phyloP scores from a whole-genome alignment of 148 eudicot genomes.

The Bassia scoparia region DNA sequence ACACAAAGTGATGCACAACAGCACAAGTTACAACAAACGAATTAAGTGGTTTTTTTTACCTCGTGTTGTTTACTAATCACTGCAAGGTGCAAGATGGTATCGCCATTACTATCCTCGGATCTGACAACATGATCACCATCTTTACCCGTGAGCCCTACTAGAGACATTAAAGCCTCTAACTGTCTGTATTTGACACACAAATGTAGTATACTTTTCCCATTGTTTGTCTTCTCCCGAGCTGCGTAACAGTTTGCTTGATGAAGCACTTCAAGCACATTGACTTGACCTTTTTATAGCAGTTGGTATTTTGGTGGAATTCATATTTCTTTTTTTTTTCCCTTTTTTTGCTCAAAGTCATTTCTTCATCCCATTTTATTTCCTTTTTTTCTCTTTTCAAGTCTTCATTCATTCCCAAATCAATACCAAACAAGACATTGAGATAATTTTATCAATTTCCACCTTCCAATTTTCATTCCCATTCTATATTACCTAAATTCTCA shows the following conservation, averaged over 20 bases:
- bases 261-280: conserved; percentile 24
- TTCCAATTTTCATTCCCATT: too few relatives aligned
- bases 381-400: too few relatives aligned
- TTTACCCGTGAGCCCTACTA: conserved; percentile 10
- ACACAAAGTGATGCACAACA: too few relatives aligned
- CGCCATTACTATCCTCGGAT: conserved; percentile 18
- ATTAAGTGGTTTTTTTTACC: background rate
- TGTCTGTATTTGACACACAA: conserved; percentile 31
- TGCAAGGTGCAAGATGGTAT: conserved; percentile 31
- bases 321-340: too few relatives aligned
- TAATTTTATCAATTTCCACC: too few relatives aligned
- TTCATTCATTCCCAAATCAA: too few relatives aligned
- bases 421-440: too few relatives aligned
- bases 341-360: too few relatives aligned
- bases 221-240: conserved; percentile 13
- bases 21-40: too few relatives aligned
- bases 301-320: too few relatives aligned
- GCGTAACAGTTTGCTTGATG: conserved; percentile 7
- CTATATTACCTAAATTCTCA: too few relatives aligned
- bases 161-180: background rate
- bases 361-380: too few relatives aligned
- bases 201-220: conserved; percentile 23
- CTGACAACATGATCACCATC: conserved; percentile 3
- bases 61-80: conserved; percentile 13
- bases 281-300: conserved; percentile 24